Conservation (phyloP, 2,329 filamentous ascomycete species). For the Colletotrichum cordylinicola region DNA sequence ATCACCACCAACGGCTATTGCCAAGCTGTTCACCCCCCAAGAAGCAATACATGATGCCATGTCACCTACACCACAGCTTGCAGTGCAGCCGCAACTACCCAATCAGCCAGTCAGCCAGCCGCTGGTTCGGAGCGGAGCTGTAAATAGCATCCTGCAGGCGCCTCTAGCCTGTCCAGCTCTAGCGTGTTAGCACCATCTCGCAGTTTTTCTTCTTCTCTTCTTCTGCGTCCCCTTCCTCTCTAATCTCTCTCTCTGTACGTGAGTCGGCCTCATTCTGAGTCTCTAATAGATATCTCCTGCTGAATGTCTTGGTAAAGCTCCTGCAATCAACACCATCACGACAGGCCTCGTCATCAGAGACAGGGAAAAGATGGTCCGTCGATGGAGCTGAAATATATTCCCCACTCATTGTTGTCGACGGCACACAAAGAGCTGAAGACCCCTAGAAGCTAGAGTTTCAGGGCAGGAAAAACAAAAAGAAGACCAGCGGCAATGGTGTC, state of each 20-base stretch:
- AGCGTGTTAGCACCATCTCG: background rate
- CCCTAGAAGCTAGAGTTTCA: background rate
- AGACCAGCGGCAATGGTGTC: background rate
- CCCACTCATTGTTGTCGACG: background rate
- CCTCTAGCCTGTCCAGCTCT: background rate
- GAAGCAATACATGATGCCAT: background rate
- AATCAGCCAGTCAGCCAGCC: background rate
- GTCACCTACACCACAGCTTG: background rate
- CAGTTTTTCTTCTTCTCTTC: background rate
- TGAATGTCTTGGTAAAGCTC: background rate
- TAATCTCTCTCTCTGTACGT: background rate
- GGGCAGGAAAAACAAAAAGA: background rate
- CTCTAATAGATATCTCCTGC: background rate
- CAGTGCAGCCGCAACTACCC: background rate
- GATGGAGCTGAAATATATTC: background rate
- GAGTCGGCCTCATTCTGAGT: background rate
- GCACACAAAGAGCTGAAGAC: background rate
- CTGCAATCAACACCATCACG: background rate
- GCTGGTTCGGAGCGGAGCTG: background rate
- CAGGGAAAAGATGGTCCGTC: background rate
- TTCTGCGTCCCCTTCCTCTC: background rate
- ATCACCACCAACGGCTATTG: slow-evolving; percentile 13
- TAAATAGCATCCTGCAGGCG: slow-evolving; percentile 12
- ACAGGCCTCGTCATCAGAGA: background rate
- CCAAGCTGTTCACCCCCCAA: slow-evolving; percentile 7